phyloP scores from a whole-genome alignment of 176 grass and related monocot species.

The Aegilops sharonensis region DNA sequence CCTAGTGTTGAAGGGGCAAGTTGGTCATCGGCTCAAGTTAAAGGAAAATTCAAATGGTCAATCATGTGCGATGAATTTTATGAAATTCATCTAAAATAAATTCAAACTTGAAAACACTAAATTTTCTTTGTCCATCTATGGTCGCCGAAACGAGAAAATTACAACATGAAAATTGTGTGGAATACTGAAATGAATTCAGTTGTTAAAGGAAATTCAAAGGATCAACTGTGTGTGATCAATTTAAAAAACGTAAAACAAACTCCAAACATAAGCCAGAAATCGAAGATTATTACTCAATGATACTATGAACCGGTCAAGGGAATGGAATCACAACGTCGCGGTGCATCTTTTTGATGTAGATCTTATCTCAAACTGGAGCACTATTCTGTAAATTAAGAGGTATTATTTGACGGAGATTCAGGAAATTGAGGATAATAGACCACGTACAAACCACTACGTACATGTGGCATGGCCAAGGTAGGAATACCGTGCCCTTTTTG shows the following conservation, averaged over 20 bases:
- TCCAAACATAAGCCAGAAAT: neutral
- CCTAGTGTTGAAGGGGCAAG: no score
- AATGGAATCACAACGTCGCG: neutral
- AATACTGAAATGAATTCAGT: neutral
- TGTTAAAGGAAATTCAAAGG: neutral
- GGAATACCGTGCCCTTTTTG: no score
- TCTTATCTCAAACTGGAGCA: neutral
- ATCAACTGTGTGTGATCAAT: neutral
- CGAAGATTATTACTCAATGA: neutral
- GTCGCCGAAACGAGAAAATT: neutral
- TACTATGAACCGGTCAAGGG: neutral
- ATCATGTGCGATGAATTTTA: no score
- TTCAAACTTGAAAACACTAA: no score
- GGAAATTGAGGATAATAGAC: no score
- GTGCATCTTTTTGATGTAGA: neutral
- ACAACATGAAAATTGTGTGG: neutral
- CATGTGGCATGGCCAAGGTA: no score
- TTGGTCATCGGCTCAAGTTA: neutral
- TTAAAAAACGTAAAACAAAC: neutral
- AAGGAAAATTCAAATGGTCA: neutral
- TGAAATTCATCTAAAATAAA: neutral
- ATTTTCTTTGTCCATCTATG: no score
- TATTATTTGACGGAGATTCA: neutral
- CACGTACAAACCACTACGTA: neutral
- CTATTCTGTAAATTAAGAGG: neutral